Evolutionary conservation across 108 stramenopile genomes (phyloP), one percentile per base, ranked within the genome.

Genomic region (Poteriospumella lacustris): DNA sequence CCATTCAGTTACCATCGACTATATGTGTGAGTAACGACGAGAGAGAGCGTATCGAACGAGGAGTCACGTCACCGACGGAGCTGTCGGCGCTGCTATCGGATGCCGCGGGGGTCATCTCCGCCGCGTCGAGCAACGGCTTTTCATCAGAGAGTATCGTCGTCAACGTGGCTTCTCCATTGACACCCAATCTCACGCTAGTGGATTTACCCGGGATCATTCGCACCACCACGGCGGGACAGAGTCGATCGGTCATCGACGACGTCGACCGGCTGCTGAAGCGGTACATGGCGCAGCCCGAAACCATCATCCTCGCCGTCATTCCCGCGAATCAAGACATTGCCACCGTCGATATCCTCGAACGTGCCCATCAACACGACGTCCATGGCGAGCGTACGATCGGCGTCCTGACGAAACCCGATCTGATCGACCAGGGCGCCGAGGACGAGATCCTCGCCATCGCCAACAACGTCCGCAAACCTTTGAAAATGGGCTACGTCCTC

Each of bases 321-420:
- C 64, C 64, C 15, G 64, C 64, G 19, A 68, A 68, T 68, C 38
- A 36, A 40, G 64, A 68, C 40, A 36, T 68, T 68, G 64, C 64
- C 15, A 40, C 40, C 24, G 64, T 40, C 19, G 64, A 40, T 36
- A 68, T 68, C 15, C 24, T 68, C 15, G 64, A 68, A 40, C 28
- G 39, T 15, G 64, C 64, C 12, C 15, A 39, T 36, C 44, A 79
- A 67, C 76, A 89, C 40, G 92, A 92, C 72, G 88, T 89, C 2
- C 42, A 62, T 15, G 89, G 89, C 24, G 43, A 78, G 64, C 88
- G 92, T 0, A 95, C 93, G 1, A 86, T 93, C 56, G 92, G 91
- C 2, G 93, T 93, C 40, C 68, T 93, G 19, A 95, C 94, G 1
- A 95, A 95, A 77, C 91, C 92, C 3, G 94, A 95, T 81, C 79